Percentiles rank a stretch among this genome's conserved stretches.
phyloP scores from a whole-genome alignment of 306 rosid species.

The Vigna reflexopilosa region DNA sequence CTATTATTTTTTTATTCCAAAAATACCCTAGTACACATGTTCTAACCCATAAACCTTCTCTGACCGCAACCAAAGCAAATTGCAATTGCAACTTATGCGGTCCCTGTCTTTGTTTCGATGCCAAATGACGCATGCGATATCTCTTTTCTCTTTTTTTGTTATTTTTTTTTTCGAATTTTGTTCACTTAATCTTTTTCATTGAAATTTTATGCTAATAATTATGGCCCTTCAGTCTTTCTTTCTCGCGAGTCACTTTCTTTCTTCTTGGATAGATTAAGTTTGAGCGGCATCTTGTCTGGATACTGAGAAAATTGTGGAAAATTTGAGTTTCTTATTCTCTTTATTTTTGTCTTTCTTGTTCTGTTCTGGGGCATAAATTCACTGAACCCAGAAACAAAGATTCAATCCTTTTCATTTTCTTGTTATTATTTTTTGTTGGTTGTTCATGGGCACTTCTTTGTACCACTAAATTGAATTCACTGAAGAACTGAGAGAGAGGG shows the following conservation, averaged over 20 bases:
- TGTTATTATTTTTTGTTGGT: not conserved
- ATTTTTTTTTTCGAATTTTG: not conserved
- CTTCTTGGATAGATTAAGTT: slow-evolving; percentile 34
- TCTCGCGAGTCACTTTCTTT: not conserved
- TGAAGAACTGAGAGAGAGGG: not conserved
- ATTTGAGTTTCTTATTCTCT: not conserved
- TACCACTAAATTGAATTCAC: slow-evolving; percentile 39
- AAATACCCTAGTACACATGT: not conserved
- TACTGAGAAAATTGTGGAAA: slow-evolving; percentile 41
- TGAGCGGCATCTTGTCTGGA: slow-evolving; percentile 42
- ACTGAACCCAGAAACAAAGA: slow-evolving; percentile 30
- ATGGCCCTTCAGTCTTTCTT: not conserved
- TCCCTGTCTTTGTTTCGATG: slow-evolving; percentile 34
- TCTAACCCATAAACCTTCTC: not conserved
- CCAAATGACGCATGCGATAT: slow-evolving; percentile 9
- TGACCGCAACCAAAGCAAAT: not conserved
- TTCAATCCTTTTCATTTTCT: slow-evolving; percentile 40
- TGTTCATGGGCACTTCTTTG: slow-evolving; percentile 32
- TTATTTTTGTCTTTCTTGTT: not conserved
- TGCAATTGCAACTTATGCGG: not conserved
- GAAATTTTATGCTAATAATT: not conserved
- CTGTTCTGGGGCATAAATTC: slow-evolving; percentile 35
- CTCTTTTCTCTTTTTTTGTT: not conserved
- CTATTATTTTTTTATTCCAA: too few species aligned
- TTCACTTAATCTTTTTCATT: not conserved